These are phyloP conservation scores for Zychaea mexicana DNA, from an alignment of 371 early-diverging fungal species.

Conservation along the genomic window DNA sequence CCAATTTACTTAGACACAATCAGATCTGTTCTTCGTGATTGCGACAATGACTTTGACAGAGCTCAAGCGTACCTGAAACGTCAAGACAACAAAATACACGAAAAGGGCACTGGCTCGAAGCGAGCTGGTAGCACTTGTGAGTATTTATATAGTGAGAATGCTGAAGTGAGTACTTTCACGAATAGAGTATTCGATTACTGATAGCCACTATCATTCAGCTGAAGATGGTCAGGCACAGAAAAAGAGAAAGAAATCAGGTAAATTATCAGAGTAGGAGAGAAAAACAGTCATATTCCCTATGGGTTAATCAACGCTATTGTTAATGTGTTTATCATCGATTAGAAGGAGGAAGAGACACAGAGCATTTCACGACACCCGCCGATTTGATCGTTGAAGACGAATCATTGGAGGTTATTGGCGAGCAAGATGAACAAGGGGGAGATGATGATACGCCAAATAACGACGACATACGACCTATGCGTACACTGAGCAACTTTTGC, in stretches of 20 bases:
- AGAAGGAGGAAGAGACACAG: no score
- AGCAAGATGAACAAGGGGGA: slow-evolving; percentile 20
- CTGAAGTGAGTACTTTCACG: no score
- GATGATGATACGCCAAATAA: no score
- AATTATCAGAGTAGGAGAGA: background rate
- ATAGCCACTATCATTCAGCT: no score
- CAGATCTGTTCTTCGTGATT: background rate
- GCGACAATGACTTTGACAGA: background rate
- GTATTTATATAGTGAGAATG: no score
- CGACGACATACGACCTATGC: slow-evolving; percentile 36
- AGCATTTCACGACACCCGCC: background rate
- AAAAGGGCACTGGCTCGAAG: background rate
- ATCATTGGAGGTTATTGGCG: slow-evolving; percentile 46
- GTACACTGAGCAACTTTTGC: slow-evolving; percentile 44
- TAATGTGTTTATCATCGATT: no score
- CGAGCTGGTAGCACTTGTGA: background rate
- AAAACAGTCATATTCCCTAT: background rate
- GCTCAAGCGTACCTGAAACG: background rate
- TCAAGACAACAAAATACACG: background rate
- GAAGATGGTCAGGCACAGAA: background rate
- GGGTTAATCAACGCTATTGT: no score
- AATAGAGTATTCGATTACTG: no score
- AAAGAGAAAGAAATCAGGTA: background rate
- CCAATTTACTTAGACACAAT: background rate
- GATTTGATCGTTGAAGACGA: slow-evolving; percentile 27